Evolutionary conservation across 2,329 filamentous ascomycete species (phyloP).

Genomic region (Westerdykella aurantiaca): DNA sequence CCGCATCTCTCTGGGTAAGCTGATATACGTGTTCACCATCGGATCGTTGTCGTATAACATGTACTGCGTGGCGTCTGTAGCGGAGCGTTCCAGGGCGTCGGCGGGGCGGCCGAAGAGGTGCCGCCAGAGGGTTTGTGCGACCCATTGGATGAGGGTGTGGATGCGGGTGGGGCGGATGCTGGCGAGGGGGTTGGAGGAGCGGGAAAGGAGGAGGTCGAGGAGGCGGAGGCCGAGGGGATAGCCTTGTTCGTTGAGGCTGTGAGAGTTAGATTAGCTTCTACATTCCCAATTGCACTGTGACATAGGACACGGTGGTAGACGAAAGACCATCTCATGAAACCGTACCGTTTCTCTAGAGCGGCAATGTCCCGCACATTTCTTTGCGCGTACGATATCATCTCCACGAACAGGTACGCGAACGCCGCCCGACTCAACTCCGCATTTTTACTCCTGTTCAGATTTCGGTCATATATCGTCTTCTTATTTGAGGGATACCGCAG

Average conservation of each 20-base stretch:
- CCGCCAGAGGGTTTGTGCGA: conserved; percentile 86
- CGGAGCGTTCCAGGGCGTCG: conserved; percentile 85
- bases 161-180: conserved; percentile 73
- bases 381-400: conserved; percentile 96
- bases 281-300: neutral
- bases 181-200: conserved; percentile 45
- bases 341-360: conserved; percentile 83
- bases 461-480: conserved; percentile 97
- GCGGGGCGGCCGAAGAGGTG: conserved; percentile 88
- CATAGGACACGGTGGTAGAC: no score
- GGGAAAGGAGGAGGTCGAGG: conserved; percentile 85
- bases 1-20: conserved; percentile 89
- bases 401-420: conserved; percentile 92
- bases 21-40: conserved; percentile 89
- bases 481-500: conserved; percentile 86
- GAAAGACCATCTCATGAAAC: conserved; percentile 1
- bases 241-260: conserved; percentile 80
- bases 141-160: conserved; percentile 87
- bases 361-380: conserved; percentile 84
- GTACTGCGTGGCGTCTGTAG: conserved; percentile 85
- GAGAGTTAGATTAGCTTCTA: neutral
- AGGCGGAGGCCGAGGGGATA: conserved; percentile 91
- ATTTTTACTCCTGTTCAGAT: conserved; percentile 82
- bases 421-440: conserved; percentile 86
- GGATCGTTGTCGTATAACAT: conserved; percentile 99